Evolutionary conservation across 148 eudicot species (phyloP).

Genomic region (Oxyria digyna): DNA sequence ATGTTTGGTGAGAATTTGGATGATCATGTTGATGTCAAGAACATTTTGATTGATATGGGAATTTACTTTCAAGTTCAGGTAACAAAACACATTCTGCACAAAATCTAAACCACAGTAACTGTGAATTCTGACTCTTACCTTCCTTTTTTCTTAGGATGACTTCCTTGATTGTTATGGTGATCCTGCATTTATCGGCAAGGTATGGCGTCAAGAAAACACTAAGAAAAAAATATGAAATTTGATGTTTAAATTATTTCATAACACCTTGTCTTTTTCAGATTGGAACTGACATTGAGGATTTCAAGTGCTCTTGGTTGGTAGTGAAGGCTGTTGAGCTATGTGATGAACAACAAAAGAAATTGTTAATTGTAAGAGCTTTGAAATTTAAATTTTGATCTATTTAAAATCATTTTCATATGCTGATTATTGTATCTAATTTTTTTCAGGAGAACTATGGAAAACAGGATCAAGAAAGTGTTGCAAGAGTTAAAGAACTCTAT

Average conservation of each 20-base stretch:
- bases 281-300: slow-evolving; percentile 84
- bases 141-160: slow-evolving; percentile 40
- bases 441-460: slow-evolving; percentile 93
- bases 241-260: background rate
- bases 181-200: slow-evolving; percentile 67
- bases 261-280: slow-evolving; percentile 30
- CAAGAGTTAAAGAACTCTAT: slow-evolving; percentile 71
- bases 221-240: background rate
- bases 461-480: slow-evolving; percentile 48
- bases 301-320: slow-evolving; percentile 84
- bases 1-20: slow-evolving; percentile 37
- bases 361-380: slow-evolving; percentile 34
- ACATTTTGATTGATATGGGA: slow-evolving; percentile 58
- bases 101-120: background rate
- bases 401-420: background rate
- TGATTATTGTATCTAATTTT: background rate
- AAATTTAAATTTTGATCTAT: background rate
- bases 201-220: slow-evolving; percentile 11
- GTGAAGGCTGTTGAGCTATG: slow-evolving; percentile 77
- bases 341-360: slow-evolving; percentile 61
- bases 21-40: slow-evolving; percentile 29
- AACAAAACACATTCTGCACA: background rate
- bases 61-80: slow-evolving; percentile 73
- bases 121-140: background rate
- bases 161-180: slow-evolving; percentile 69